Evolutionary conservation across 2,329 filamentous ascomycete species (phyloP).

Genomic region (Colletotrichum magnum): DNA sequence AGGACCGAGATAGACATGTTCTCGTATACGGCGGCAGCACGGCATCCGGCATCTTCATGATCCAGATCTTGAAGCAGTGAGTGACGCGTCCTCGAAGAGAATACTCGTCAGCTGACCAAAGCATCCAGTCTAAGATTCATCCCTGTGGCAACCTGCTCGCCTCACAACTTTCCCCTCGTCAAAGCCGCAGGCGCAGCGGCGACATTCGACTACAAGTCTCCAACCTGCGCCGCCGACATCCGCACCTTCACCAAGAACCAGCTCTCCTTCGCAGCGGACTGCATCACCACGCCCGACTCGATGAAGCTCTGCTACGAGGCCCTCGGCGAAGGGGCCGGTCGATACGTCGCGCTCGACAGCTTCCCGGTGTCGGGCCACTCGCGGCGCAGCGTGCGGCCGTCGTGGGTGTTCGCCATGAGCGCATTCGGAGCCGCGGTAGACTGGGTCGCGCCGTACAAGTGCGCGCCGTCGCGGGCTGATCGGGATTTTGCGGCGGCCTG

Average conservation of each 20-base stretch:
- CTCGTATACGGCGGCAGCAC: constrained; percentile 62
- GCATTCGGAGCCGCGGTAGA: constrained; percentile 19
- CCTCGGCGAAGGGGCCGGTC: constrained; percentile 54
- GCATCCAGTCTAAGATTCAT: constrained; percentile 50
- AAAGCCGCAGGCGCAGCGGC: constrained; percentile 57
- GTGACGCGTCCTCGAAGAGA: neutral
- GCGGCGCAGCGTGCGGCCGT: constrained; percentile 16
- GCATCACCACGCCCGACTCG: constrained; percentile 52
- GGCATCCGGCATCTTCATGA: constrained; percentile 59
- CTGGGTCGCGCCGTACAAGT: constrained; percentile 25
- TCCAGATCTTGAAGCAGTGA: constrained; percentile 43
- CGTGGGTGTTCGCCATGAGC: constrained; percentile 15
- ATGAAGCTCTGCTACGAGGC: constrained; percentile 55
- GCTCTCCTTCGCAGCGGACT: constrained; percentile 59
- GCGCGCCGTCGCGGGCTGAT: neutral
- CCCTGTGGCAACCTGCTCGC: constrained; percentile 61
- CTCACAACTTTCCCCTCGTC: constrained; percentile 58
- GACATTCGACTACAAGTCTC: constrained; percentile 60
- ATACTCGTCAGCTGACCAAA: neutral
- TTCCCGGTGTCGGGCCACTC: constrained; percentile 16
- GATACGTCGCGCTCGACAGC: constrained; percentile 53
- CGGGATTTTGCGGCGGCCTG: constrained; percentile 8
- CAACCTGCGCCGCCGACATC: constrained; percentile 53
- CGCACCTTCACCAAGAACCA: constrained; percentile 53
- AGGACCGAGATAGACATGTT: constrained; percentile 44